phyloP scores from a whole-genome alignment of 2,329 filamentous ascomycete species.

The Fusarium torreyae region DNA sequence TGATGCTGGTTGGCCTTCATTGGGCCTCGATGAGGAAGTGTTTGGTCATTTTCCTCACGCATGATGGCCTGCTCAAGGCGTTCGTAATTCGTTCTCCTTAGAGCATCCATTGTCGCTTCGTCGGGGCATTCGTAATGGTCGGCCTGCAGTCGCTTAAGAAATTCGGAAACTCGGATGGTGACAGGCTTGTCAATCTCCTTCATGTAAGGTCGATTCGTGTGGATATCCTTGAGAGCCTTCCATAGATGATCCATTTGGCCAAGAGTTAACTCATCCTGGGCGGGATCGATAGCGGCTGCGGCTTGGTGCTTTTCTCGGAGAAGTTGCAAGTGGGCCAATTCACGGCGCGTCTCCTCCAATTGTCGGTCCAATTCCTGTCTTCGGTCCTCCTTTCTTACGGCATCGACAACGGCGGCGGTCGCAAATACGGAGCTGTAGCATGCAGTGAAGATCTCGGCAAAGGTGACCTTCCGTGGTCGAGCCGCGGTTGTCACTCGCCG shows the following conservation, averaged over 20 bases:
- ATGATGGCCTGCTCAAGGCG: conserved; percentile 51
- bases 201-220: conserved; percentile 54
- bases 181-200: conserved; percentile 55
- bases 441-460: conserved; percentile 73
- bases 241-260: conserved; percentile 54
- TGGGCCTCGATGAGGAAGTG: conserved; percentile 42
- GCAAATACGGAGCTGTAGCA: conserved; percentile 79
- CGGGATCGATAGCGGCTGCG: conserved; percentile 17
- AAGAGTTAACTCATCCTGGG: conserved; percentile 38
- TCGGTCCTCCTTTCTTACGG: conserved; percentile 69
- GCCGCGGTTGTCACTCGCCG: conserved; percentile 66
- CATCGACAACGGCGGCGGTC: conserved; percentile 75
- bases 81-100: conserved; percentile 51
- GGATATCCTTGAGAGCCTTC: conserved; percentile 52
- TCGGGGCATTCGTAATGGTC: conserved; percentile 51
- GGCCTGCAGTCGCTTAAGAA: conserved; percentile 48
- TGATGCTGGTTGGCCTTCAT: conserved; percentile 49
- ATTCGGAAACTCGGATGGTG: conserved; percentile 47
- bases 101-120: conserved; percentile 39
- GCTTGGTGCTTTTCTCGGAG: conserved; percentile 43
- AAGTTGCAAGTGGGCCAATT: conserved; percentile 59
- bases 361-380: conserved; percentile 73
- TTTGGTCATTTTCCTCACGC: conserved; percentile 48
- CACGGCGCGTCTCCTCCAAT: conserved; percentile 68
- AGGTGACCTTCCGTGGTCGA: conserved; percentile 64